A percentile compares a stretch with the other conserved stretches of the same genome.
Conservation (phyloP, 768 basidiomycete genomes). For the Serendipita sp. region DNA sequence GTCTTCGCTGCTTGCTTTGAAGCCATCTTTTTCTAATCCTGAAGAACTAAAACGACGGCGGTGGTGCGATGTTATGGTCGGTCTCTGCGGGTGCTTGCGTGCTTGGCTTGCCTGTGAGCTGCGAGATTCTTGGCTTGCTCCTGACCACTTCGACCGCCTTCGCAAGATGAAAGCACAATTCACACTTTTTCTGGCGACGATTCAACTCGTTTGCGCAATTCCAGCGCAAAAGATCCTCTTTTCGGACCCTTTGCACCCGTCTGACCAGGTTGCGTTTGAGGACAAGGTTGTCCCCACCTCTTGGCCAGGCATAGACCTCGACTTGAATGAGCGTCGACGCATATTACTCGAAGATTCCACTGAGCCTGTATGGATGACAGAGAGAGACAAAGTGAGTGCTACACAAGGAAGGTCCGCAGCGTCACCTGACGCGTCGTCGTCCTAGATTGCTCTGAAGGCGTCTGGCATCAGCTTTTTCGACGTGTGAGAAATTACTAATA, state of each 20-base stretch:
- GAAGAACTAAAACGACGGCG: neutral
- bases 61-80: too few relatives aligned
- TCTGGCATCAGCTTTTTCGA: constrained; percentile 63
- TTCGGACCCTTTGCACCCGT: neutral
- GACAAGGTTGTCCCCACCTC: neutral
- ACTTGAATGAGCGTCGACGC: constrained; percentile 56
- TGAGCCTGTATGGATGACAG: constrained; percentile 65
- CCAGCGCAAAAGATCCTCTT: constrained; percentile 6
- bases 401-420: neutral
- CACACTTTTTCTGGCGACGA: neutral
- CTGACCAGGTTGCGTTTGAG: neutral
- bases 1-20: constrained; percentile 4
- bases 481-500: neutral
- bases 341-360: constrained; percentile 55
- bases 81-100: neutral
- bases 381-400: constrained; percentile 61
- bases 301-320: constrained; percentile 50
- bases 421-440: too few relatives aligned
- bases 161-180: neutral
- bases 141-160: neutral
- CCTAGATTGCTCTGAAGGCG: constrained; percentile 61
- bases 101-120: too few relatives aligned
- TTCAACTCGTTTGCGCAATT: neutral
- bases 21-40: neutral
- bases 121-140: neutral